Base-by-base conservation (phyloP, 129 eudicot genomes). In the Chrysanthemum makinoi region DNA sequence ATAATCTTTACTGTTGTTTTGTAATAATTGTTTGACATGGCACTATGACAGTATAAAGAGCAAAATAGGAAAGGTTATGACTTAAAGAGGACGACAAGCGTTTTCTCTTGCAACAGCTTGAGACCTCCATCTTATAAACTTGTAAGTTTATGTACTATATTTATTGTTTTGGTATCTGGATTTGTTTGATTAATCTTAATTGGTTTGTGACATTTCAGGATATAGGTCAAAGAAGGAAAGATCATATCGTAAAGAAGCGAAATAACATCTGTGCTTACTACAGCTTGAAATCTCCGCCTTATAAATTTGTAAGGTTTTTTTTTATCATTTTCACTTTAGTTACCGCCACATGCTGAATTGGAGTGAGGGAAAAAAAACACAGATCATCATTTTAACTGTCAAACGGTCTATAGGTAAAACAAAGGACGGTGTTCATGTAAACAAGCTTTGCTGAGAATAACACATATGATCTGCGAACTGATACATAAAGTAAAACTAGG, bases 261-360 rank as follows among this genome's bases (percentile, higher is more conserved):
- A 47, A 77, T 15, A 76, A 76, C 54, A 79, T 87, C 48, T 66
- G 56, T 58, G 91, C 91, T 68, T 93, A 93, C 79, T 87, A 89
- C 82, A 91, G 96, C 77, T 77, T 92, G 70, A 87, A 73, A 80
- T 57, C 65, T 15, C 98, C 96, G n/a, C 86, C 96, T 58, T 93
- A 93, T 74, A 80, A 83, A 48, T 88, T 93, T 68, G 96, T 93
- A 76, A 87, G 95, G 92, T 76, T 9, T 53, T 5, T 56, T 65
- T 17, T 16, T 56, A 35, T 57, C 30, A n/a, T n/a, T n/a, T 68
- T 66, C 30, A 58, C 63, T 72, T 28, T 20, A n/a, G 22, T 44
- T 22, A 62, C 7, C 16, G 2, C 47, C 49, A 46, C 24, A 44
- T 22, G 76, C 69, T 24, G 62, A 72, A 26, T 48, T 61, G 49